Conservation (phyloP, 306 rosid species). For the Ziziphus jujuba region DNA sequence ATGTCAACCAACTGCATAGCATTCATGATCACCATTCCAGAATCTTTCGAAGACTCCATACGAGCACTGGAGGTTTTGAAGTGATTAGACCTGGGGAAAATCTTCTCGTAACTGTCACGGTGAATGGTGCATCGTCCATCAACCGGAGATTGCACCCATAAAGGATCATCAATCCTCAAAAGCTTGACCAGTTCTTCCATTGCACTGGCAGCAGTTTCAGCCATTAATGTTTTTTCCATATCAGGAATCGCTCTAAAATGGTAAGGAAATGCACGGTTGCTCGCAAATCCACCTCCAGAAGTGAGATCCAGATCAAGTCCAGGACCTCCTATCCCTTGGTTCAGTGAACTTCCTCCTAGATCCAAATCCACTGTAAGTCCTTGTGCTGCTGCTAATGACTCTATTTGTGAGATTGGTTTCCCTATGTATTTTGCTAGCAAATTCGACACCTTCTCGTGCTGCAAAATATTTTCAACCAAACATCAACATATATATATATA, state of each 20-base stretch:
- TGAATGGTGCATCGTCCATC: slow-evolving; percentile 39
- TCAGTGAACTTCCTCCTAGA: slow-evolving; percentile 23
- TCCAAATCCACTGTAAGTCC: neutral
- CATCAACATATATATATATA: neutral
- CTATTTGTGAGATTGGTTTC: slow-evolving; percentile 38
- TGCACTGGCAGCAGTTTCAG: slow-evolving; percentile 40
- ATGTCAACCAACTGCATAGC: slow-evolving; percentile 47
- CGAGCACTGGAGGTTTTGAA: slow-evolving; percentile 23
- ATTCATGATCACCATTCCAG: slow-evolving; percentile 39
- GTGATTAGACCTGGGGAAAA: slow-evolving; percentile 24
- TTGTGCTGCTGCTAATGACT: slow-evolving; percentile 2
- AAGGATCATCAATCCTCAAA: slow-evolving; percentile 43
- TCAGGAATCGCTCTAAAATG: slow-evolving; percentile 13
- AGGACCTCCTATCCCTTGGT: slow-evolving; percentile 22
- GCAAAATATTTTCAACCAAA: slow-evolving; percentile 11
- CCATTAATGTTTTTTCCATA: slow-evolving; percentile 40
- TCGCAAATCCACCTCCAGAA: neutral
- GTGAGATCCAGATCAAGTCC: slow-evolving; percentile 6
- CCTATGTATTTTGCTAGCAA: slow-evolving; percentile 37
- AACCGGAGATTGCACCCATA: slow-evolving; percentile 41
- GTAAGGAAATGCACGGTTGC: neutral
- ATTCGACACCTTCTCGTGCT: slow-evolving; percentile 47
- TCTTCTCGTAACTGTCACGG: slow-evolving; percentile 42
- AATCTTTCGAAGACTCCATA: slow-evolving; percentile 62
- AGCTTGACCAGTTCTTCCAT: slow-evolving; percentile 53